Conservation (phyloP, 2,329 filamentous ascomycete species). For the Penicillium verrucosum region DNA sequence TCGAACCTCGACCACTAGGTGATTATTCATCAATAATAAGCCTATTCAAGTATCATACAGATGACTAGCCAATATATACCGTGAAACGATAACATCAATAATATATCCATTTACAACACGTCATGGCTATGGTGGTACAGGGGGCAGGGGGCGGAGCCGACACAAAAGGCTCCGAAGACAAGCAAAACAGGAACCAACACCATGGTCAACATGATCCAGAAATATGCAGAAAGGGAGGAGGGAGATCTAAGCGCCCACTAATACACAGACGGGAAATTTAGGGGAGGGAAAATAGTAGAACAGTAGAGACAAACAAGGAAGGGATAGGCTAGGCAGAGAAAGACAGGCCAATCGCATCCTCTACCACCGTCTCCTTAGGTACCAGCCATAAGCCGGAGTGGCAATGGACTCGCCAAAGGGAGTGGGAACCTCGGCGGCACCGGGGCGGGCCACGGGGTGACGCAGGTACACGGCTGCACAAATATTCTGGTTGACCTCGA, state of each 20-base stretch:
- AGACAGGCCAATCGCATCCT: constrained; percentile 8
- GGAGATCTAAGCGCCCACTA: constrained; percentile 33
- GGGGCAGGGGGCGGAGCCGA: constrained; percentile 14
- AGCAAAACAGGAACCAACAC: constrained; percentile 27
- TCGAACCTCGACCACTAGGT: background rate
- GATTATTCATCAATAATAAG: background rate
- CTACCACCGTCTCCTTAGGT: constrained; percentile 71
- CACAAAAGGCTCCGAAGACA: constrained; percentile 15
- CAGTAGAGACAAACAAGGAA: constrained; percentile 22
- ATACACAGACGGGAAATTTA: constrained; percentile 30
- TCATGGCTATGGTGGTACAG: constrained; percentile 28
- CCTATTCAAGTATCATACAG: background rate
- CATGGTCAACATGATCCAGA: constrained; percentile 24
- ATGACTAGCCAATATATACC: background rate
- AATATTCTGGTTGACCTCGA: constrained; percentile 97
- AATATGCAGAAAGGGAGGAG: constrained; percentile 22
- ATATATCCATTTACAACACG: constrained; percentile 26
- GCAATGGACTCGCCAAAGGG: constrained; percentile 70
- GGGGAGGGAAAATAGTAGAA: constrained; percentile 2
- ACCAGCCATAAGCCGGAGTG: constrained; percentile 91
- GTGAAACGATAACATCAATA: background rate
- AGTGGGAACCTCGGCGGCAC: constrained; percentile 76
- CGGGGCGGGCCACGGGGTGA: constrained; percentile 84
- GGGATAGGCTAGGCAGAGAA: constrained; percentile 7
- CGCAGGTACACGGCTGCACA: constrained; percentile 93